Evolutionary conservation across 495 filamentous ascomycete species (phyloP).

Genomic region (Xylaria sp.): DNA sequence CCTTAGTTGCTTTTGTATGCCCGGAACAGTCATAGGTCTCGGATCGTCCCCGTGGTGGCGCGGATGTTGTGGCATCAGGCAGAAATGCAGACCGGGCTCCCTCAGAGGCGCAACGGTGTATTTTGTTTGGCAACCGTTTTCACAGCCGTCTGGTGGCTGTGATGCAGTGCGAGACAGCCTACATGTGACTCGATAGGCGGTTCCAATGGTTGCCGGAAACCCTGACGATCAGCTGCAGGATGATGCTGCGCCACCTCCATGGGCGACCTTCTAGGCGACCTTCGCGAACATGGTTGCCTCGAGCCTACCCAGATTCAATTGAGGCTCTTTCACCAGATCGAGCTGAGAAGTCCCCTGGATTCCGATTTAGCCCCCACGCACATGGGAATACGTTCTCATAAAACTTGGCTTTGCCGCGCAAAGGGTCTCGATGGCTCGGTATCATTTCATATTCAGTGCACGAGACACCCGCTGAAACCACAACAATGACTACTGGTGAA

Average conservation of each 20-base stretch:
- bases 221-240: background rate
- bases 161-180: background rate
- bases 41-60: background rate
- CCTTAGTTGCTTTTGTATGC: conserved; percentile 10
- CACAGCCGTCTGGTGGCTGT: conserved; percentile 10
- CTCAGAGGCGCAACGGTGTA: background rate
- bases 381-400: background rate
- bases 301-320: background rate
- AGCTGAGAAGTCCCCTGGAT: background rate
- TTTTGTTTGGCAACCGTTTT: background rate
- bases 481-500: conserved; percentile 12
- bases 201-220: background rate
- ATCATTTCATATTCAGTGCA: background rate
- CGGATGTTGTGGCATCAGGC: background rate
- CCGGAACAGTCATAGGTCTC: background rate
- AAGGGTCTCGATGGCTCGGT: background rate
- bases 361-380: background rate
- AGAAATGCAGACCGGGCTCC: conserved; percentile 1
- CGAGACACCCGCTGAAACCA: background rate
- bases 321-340: background rate
- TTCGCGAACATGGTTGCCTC: conserved; percentile 12
- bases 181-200: conserved; percentile 4
- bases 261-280: no score
- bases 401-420: conserved; percentile 1
- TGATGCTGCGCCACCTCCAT: conserved; percentile 9